Evolutionary conservation across 1,284 basidiomycete species (phyloP), one percentile per base, ranked within the genome.

Genomic region (Ganoderma meredithae): DNA sequence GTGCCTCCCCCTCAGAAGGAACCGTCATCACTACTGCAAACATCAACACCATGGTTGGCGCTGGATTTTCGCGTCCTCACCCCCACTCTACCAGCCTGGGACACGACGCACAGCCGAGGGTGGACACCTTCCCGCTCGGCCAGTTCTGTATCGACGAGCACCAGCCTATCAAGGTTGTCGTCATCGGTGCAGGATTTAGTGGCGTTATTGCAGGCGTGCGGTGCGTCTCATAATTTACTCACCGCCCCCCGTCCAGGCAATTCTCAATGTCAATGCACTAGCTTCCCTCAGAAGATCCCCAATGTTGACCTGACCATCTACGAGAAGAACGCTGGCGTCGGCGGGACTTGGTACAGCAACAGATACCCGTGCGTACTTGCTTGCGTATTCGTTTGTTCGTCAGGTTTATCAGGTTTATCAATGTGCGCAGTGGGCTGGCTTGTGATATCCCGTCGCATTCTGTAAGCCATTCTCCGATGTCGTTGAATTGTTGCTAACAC

Each of bases 231-330:
- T 43, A 15, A 9, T 22, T 27, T 39, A 10, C 39, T 41, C 27
- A 15, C 31, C 27, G 43, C 7, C 39, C 31, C 22, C 13, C 17
- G 7, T 31, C 25, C 36, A 7, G 10, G 15, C 31, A 3, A 2
- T 2, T 22, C 31, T 41, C 12, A 39, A 47, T 6, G 41, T 49
- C 27, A 3, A 2, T 13, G 10, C 0, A 27, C 47, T 27, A 88
- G 88, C 41, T 85, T 90, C 69, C 80, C 83, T 7, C 88, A 90
- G 77, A 81, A 80, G 60, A 80, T 90, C 17, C 81, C 82, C 58
- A 88, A 89, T 66, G 72, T 89, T 8, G 79, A 88, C 27, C 73
- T 90, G 9, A 83, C 82, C 0, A 85, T 90, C n/a, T 90, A 89
- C 72, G 89, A 91, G 62, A 86, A 86, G 69, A 84, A 85, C 67